Evolutionary conservation across 2,329 filamentous ascomycete genomes (phyloP).

Genomic region (Xylaria polymorpha): DNA sequence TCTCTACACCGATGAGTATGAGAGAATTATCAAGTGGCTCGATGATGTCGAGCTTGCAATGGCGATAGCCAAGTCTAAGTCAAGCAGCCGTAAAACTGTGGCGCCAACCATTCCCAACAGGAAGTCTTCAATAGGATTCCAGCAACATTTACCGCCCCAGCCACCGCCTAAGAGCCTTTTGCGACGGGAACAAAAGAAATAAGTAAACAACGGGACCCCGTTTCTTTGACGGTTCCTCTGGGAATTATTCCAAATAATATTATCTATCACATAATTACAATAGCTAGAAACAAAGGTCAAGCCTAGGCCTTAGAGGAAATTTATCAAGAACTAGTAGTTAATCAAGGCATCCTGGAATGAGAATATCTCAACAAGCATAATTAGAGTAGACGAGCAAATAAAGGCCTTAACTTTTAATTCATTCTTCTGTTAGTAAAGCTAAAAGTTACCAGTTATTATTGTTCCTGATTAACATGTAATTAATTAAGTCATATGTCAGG

Average conservation of each 20-base stretch:
- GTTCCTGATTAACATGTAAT: background rate
- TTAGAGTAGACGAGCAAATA: background rate
- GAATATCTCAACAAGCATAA: background rate
- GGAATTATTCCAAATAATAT: too few species aligned
- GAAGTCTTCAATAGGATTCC: background rate
- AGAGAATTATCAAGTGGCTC: constrained; percentile 1
- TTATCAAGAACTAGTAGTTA: background rate
- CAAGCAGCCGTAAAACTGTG: background rate
- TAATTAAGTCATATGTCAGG: background rate
- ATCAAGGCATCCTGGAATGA: background rate
- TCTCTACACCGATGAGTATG: background rate
- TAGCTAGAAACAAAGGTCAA: background rate
- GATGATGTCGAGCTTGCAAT: background rate
- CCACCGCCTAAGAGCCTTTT: background rate
- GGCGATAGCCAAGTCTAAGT: background rate
- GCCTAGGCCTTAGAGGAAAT: background rate
- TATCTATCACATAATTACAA: too few species aligned
- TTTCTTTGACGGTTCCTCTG: too few species aligned
- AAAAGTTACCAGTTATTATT: background rate
- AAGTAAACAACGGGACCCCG: too few species aligned
- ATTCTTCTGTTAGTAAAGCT: background rate
- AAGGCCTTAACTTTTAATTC: background rate
- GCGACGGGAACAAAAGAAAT: background rate
- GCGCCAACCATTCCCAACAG: background rate
- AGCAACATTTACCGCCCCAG: background rate